A percentile compares a stretch with the other conserved stretches of the same genome.
These are phyloP conservation scores for Venturia oleaginea DNA, from an alignment of 2,329 filamentous ascomycete species.

Conservation along the genomic window DNA sequence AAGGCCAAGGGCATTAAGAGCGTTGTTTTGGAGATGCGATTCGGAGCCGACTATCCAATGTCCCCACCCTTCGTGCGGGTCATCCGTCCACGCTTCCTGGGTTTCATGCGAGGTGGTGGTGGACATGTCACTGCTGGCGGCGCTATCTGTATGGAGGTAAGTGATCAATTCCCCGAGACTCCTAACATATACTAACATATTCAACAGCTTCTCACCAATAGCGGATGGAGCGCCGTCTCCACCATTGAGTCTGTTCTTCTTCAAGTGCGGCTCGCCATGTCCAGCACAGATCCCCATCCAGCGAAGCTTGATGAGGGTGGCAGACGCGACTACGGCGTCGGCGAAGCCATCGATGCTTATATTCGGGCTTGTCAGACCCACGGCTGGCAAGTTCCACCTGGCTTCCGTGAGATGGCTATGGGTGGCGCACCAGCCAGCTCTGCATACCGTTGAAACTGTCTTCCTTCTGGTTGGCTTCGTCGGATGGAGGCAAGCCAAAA, in stretches of 20 bases:
- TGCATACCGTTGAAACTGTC: not conserved
- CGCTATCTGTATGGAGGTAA: constrained; percentile 64
- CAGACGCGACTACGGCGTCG: constrained; percentile 50
- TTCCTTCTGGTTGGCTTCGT: not conserved
- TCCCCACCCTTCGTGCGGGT: constrained; percentile 78
- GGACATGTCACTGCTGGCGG: constrained; percentile 80
- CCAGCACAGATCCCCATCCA: constrained; percentile 56
- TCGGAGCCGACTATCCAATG: constrained; percentile 66
- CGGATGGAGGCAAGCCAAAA: not conserved
- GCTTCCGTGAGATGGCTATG: constrained; percentile 37
- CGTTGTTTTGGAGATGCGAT: constrained; percentile 73
- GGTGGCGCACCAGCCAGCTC: constrained; percentile 3
- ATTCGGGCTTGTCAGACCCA: constrained; percentile 57
- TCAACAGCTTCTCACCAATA: constrained; percentile 62
- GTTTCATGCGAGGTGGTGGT: constrained; percentile 64
- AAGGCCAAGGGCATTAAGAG: constrained; percentile 51
- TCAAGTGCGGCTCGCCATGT: constrained; percentile 71
- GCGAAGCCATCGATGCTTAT: constrained; percentile 67
- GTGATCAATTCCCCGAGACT: constrained; percentile 10
- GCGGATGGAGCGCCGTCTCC: constrained; percentile 67
- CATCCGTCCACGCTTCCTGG: constrained; percentile 68
- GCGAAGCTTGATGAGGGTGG: constrained; percentile 51
- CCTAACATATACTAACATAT: constrained; percentile 12
- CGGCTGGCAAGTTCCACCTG: constrained; percentile 62
- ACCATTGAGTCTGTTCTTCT: constrained; percentile 72